Evolutionary conservation across 305 asterid species (phyloP).

Genomic region (Caryopteris hybrid): DNA sequence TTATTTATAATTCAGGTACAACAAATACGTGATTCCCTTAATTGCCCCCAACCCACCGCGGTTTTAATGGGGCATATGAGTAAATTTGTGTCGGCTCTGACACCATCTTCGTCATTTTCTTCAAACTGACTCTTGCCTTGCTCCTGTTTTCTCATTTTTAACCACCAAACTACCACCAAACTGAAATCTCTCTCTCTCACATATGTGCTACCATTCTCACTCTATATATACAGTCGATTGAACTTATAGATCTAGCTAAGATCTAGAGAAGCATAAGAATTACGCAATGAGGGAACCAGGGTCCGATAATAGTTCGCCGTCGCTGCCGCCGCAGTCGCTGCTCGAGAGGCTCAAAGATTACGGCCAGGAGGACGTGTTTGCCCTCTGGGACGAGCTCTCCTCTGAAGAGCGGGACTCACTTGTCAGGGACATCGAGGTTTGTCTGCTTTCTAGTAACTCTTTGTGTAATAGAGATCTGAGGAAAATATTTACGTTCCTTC

Average conservation of each 20-base stretch:
- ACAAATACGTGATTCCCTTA: not conserved
- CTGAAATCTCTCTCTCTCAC: slow-evolving; percentile 14
- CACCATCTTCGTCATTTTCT: slow-evolving; percentile 12
- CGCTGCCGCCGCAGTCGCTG: slow-evolving; percentile 63
- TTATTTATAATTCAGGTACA: not conserved
- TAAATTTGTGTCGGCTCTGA: no score
- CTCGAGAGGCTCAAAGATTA: slow-evolving; percentile 96
- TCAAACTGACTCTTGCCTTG: slow-evolving; percentile 15
- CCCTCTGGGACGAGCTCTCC: slow-evolving; percentile 91
- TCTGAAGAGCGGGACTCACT: slow-evolving; percentile 63
- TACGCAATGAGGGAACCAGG: slow-evolving; percentile 38
- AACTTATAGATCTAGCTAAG: slow-evolving; percentile 30
- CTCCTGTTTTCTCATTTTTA: slow-evolving; percentile 27
- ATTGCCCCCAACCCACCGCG: slow-evolving; percentile 7
- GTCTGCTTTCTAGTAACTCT: no score
- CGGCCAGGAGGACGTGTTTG: slow-evolving; percentile 90
- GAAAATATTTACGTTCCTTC: not conserved
- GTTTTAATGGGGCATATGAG: not conserved
- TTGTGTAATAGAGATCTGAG: not conserved
- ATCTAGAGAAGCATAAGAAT: slow-evolving; percentile 29
- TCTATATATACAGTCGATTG: not conserved
- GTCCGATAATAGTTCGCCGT: slow-evolving; percentile 28
- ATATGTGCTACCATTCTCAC: slow-evolving; percentile 3
- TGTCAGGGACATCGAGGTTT: slow-evolving; percentile 83
- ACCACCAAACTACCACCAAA: slow-evolving; percentile 55